Conservation (phyloP, 768 basidiomycete genomes). For the Mycena chlorophos region DNA sequence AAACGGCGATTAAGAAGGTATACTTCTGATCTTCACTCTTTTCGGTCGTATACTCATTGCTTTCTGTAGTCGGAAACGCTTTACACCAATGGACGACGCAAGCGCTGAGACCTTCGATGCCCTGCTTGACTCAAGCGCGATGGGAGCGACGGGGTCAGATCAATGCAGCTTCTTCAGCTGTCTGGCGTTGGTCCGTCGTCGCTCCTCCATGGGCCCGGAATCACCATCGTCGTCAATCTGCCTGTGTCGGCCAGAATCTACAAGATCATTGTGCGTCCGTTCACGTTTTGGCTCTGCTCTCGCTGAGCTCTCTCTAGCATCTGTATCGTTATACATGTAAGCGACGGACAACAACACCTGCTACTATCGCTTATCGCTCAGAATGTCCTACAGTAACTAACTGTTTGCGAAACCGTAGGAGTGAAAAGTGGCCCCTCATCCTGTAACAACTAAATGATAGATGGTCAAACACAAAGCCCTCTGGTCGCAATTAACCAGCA, state of each 20-base stretch:
- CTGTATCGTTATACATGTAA: conserved; percentile 10
- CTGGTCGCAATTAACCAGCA: no score
- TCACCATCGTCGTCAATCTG: conserved; percentile 18
- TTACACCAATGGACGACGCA: conserved; percentile 18
- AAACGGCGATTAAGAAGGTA: conserved; percentile 31
- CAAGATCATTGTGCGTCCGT: conserved; percentile 17
- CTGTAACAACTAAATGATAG: no score
- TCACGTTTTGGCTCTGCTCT: not conserved
- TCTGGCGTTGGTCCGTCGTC: conserved; percentile 17
- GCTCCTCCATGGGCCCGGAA: conserved; percentile 13
- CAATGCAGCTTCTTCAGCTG: conserved; percentile 18
- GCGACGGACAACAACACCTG: conserved; percentile 19
- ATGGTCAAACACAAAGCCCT: no score
- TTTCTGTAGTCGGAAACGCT: conserved; percentile 15
- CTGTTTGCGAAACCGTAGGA: no score
- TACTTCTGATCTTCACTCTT: not conserved
- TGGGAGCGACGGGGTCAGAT: conserved; percentile 16
- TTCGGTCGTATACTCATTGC: not conserved
- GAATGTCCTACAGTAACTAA: no score
- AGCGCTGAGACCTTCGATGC: conserved; percentile 11
- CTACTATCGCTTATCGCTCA: no score
- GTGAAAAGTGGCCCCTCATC: no score
- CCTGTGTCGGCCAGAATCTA: conserved; percentile 20
- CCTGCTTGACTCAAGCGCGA: conserved; percentile 12
- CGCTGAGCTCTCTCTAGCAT: not conserved